These are phyloP conservation scores for Scedosporium dehoogii DNA, from an alignment of 2,329 filamentous ascomycete genomes.

Conservation along the genomic window DNA sequence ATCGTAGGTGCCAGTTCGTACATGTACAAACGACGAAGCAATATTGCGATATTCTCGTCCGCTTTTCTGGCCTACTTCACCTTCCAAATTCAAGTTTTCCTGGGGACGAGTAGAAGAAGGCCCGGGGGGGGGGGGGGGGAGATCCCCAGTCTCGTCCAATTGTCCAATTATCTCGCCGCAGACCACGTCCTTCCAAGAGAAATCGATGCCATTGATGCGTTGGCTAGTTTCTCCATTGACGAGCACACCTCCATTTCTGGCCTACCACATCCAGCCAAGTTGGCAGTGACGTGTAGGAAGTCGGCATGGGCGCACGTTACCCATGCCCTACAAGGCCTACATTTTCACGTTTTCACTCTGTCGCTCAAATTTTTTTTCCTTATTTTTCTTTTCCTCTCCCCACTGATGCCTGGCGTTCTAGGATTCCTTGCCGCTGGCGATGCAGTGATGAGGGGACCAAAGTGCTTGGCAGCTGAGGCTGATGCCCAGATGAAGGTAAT, in stretches of 20 bases:
- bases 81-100: not conserved
- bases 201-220: not conserved
- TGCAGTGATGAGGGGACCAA: not conserved
- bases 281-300: not conserved
- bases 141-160: not conserved
- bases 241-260: not conserved
- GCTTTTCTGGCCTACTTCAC: not conserved
- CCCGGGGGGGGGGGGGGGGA: no score
- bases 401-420: not conserved
- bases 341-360: not conserved
- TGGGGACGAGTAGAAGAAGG: not conserved
- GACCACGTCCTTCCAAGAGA: no score
- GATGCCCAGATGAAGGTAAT: not conserved
- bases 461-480: conserved; percentile 5
- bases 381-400: not conserved
- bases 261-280: conserved; percentile 1
- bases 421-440: not conserved
- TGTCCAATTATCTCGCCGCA: not conserved
- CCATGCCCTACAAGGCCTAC: not conserved
- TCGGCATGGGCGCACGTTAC: not conserved
- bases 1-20: no score
- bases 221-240: not conserved
- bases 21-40: not conserved
- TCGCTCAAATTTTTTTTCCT: not conserved
- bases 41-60: not conserved